Evolutionary conservation across 2,329 filamentous ascomycete genomes (phyloP), one percentile per base, ranked within the genome.

Genomic region (Torrubiella hemipterigena): DNA sequence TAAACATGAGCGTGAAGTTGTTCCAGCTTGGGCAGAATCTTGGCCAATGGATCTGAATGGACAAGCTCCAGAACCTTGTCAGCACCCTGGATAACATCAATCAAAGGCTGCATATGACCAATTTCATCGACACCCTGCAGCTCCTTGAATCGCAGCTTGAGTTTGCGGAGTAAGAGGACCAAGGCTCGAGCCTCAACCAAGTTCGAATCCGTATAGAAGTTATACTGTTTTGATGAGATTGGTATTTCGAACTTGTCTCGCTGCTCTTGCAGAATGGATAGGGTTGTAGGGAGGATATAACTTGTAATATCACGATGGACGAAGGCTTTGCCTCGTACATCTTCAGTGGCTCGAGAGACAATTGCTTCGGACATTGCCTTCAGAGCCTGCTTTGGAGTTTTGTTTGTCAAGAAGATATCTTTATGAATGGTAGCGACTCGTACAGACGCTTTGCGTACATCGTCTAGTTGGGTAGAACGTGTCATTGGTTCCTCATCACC

Each of bases 141-240:
- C 38, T 81, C 68, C 14, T 67, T 65, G 58, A 96, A 94, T 12
- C 81, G 75, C 28, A 60, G 50, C 47, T 81, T 77, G 27, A 89
- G 73, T 30, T 74, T 72, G 44, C 77, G 68, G 9, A 85, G 64
- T 7, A 95, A 59, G 1, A 53, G 57, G 17, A 91, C 74, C 4
- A 95, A 65, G 38, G 76, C 81, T 37, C 80, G 77, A 8, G 77
- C 76, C 56, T 96, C 84, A 2, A 61, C 52, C 10, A 89, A 59
- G 45, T 96, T 93, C 3, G 78, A 54, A 45, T 93, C 79, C 0
- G 72, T 77, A 54, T 98, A 98, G 52, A 98, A 95, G 55, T 94
- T 94, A 61, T 89, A 93, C 1, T 46, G 43, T 13, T 49, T 55
- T 18, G 59, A 46, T 5, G 57, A 55, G 6, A 54, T 42, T 2